These are phyloP conservation scores for Pyracantha coccinea DNA, from an alignment of 331 rosid species.

Conservation along the genomic window DNA sequence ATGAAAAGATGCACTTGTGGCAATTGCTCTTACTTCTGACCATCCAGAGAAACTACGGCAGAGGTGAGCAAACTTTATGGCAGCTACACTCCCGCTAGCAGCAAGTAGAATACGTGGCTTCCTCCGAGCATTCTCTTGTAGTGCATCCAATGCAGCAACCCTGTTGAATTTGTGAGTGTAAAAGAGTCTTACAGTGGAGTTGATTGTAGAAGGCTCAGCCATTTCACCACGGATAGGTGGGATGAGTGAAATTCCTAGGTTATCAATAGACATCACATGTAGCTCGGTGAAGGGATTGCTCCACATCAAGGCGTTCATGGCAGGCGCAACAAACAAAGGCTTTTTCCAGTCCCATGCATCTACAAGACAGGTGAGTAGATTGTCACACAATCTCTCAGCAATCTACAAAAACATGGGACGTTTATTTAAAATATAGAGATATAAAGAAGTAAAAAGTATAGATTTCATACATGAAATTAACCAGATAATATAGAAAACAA, in stretches of 20 bases:
- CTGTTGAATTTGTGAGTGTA: conserved; percentile 28
- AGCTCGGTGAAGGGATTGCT: conserved; percentile 65
- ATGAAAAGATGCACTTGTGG: conserved; percentile 45
- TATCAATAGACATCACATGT: conserved; percentile 50
- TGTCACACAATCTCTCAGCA: conserved; percentile 73
- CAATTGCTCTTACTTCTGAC: conserved; percentile 77
- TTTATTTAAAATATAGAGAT: neutral
- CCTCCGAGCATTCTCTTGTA: too few species aligned
- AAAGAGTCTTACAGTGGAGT: conserved; percentile 47
- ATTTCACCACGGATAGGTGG: conserved; percentile 57
- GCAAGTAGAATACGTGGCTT: conserved; percentile 49
- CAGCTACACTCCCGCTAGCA: conserved; percentile 75
- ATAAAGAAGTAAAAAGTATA: neutral
- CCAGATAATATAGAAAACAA: too few species aligned
- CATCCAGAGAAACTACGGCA: conserved; percentile 53
- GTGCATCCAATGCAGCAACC: neutral
- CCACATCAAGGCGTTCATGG: conserved; percentile 76
- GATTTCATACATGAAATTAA: neutral
- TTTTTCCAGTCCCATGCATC: conserved; percentile 86
- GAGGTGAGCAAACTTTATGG: conserved; percentile 53
- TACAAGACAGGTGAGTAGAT: conserved; percentile 58
- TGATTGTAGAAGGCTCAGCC: conserved; percentile 59
- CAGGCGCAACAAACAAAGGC: conserved; percentile 80
- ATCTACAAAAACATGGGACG: conserved; percentile 30
- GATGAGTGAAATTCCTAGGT: conserved; percentile 64